Conservation (phyloP, 164 flowering plant species). For the Magnolia sinica region DNA sequence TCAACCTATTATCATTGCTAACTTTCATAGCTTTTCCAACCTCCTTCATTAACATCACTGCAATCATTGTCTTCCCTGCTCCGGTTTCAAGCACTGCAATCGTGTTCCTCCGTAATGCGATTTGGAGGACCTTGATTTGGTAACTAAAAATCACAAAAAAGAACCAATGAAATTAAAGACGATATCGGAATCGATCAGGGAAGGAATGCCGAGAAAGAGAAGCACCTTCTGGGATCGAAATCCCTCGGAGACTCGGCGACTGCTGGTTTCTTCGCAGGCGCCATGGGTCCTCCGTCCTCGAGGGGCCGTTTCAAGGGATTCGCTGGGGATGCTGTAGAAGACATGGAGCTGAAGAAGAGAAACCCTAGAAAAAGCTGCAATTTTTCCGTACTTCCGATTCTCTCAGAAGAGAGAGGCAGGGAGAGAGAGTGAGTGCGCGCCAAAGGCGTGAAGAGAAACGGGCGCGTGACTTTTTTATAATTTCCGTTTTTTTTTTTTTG, state of each 20-base stretch:
- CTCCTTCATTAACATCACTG: conserved; percentile 65
- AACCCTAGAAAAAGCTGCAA: neutral
- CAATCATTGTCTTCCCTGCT: conserved; percentile 71
- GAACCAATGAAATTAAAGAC: neutral
- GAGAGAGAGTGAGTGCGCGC: neutral
- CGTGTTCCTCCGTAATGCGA: conserved; percentile 63
- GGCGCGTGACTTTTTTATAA: neutral
- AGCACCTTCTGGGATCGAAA: conserved; percentile 2
- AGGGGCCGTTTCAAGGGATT: neutral
- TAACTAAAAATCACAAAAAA: conserved; percentile 34
- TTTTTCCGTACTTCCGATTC: too few relatives aligned
- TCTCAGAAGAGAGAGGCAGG: neutral
- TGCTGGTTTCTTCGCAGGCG: neutral
- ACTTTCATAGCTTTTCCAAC: conserved; percentile 33
- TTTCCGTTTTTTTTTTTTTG: too few relatives aligned
- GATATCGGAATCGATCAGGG: neutral
- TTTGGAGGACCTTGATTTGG: conserved; percentile 57
- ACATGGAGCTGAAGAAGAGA: neutral
- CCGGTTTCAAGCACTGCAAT: conserved; percentile 84
- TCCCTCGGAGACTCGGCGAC: neutral
- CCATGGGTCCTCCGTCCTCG: neutral
- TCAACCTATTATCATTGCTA: conserved; percentile 30
- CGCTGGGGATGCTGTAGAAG: neutral
- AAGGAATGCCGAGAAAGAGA: neutral
- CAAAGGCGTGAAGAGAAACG: neutral